Evolutionary conservation across 2,329 filamentous ascomycete genomes (phyloP), one percentile per base, ranked within the genome.

Genomic region (Microcyclospora tardicrescens): DNA sequence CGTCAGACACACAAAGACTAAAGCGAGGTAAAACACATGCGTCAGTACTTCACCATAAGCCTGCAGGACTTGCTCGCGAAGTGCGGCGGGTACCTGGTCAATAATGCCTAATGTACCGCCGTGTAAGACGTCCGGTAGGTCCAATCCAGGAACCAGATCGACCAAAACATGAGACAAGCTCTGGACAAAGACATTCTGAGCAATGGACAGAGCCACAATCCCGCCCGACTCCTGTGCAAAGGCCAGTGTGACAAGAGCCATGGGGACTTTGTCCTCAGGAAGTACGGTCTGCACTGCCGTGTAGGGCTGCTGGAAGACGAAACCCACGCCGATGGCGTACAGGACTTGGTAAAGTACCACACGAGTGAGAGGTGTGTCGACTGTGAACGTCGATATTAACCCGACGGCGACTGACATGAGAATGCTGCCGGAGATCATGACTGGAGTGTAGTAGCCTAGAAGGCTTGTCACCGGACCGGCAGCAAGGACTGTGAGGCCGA

Each of bases 41-140:
- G 66, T 66, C 28, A 84, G 55, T 0, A 77, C 66, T 15, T 63
- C 55, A 50, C 81, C 82, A 60, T 83, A 84, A 0, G 74, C 77
- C 0, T 30, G 10, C 28, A 30, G 28, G 10, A n/a, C 28, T 30
- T 30, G 28, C 28, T 30, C 28, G n/a, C 28, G 28, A 30, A 30
- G n/a, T n/a, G 10, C 28, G 10, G 28, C 10, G 10, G 28, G 28
- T 30, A 30, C 28, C 28, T 30, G 10, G n/a, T 30, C 28, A n/a
- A 30, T 30, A n/a, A 30, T 30, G n/a, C 28, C 28, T n/a, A 30
- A n/a, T n/a, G 28, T n/a, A 30, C 28, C 28, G n/a, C n/a, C n/a
- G 28, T 30, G 10, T n/a, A 30, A 30, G n/a, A 30, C 28, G n/a
- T 10, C n/a, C 10, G 10, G 10, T 10, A n/a, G n/a, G n/a, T 30